Base-by-base conservation (phyloP, 805 yeast species). In the Candida namnaoensis region DNA sequence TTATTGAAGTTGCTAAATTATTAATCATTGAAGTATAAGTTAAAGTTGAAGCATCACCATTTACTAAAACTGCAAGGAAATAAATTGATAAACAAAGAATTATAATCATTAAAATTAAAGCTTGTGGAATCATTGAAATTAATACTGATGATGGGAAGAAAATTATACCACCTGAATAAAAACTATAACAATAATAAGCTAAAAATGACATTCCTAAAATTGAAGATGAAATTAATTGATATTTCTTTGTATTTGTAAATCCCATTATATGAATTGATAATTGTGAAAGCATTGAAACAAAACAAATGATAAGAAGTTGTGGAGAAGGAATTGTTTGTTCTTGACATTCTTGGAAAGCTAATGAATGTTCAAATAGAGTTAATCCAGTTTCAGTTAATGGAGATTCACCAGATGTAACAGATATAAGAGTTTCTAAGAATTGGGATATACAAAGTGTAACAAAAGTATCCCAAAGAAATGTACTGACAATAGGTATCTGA, bases 281-380 rank as follows among this genome's bases (percentile, higher is more conserved):
- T 50, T 85, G 88, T 44, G 77, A 78, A 1, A 69, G 41, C 1
- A 82, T 57, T 44, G 82, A 79, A 51, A 77, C 72, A 7, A 78
- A 44, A n/a, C 80, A 69, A 4, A 78, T 64, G 9, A 68, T 59
- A 36, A 74, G 65, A 37, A 74, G 62, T 53, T 71, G 85, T 38
- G 66, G 71, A 1, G 79, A 71, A 30, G 79, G 87, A 38, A 69
- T 61, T 41, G 41, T 62, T 32, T 66, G 61, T 36, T 69, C 66
- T 55, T 72, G 82, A 43, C 73, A 79, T 50, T 84, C 93, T 51
- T 83, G 90, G 53, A 82, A 82, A 11, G 87, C 85, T 13, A 82
- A 57, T 5, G 91, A 81, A 51, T 78, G 82, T 56, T 85, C 93
- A 59, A 84, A 82, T 32, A 84, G 61, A 0, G 93, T 80, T 47